These are phyloP conservation scores for Boletus rubropictus DNA, from an alignment of 768 basidiomycete species.

Conservation along the genomic window DNA sequence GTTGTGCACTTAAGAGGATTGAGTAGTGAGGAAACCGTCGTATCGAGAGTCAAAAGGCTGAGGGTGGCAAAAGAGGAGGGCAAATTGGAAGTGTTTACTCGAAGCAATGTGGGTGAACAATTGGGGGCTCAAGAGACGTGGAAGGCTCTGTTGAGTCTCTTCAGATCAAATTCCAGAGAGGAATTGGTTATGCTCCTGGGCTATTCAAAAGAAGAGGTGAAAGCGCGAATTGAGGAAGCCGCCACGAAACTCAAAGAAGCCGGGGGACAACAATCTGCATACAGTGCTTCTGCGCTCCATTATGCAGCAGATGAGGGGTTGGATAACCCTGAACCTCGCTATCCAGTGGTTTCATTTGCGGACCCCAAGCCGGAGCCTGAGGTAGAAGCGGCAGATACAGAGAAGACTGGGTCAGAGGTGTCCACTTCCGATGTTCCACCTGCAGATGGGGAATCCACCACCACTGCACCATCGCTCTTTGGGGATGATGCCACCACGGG, in stretches of 20 bases:
- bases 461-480: conserved; percentile 83
- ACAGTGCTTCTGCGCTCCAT: conserved; percentile 28
- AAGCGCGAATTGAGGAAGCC: conserved; percentile 72
- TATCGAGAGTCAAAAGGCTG: conserved; percentile 67
- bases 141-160: conserved; percentile 85
- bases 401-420: conserved; percentile 56
- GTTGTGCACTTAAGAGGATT: conserved; percentile 75
- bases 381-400: conserved; percentile 24
- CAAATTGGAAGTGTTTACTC: conserved; percentile 61
- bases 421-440: conserved; percentile 64
- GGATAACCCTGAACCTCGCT: conserved; percentile 46
- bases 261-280: conserved; percentile 17
- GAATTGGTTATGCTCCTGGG: conserved; percentile 88
- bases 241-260: conserved; percentile 63
- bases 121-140: conserved; percentile 53
- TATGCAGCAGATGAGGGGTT: conserved; percentile 37
- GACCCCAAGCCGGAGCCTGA: conserved; percentile 48
- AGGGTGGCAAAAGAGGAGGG: conserved; percentile 55
- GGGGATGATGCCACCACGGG: conserved; percentile 68
- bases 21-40: conserved; percentile 67
- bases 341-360: conserved; percentile 78
- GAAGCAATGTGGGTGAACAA: conserved; percentile 37
- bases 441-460: conserved; percentile 71
- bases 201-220: conserved; percentile 85
- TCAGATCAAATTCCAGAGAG: conserved; percentile 83